Evolutionary conservation across 768 basidiomycete genomes (phyloP).

Genomic region (Kwoniella pini): DNA sequence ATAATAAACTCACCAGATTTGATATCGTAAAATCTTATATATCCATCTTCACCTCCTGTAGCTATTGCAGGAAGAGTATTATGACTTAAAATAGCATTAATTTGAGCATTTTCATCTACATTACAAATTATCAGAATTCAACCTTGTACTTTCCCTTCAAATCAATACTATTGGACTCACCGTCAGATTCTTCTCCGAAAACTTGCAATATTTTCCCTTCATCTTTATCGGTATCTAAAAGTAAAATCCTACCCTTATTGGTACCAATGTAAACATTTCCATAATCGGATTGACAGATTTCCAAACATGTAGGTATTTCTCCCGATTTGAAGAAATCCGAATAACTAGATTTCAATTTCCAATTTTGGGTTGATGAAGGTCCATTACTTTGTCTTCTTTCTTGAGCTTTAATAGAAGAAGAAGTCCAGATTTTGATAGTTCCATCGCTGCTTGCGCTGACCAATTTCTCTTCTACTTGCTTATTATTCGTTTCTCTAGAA

Average conservation of each 20-base stretch:
- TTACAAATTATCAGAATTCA: not conserved
- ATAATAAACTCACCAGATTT: constrained; percentile 64
- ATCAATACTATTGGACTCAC: constrained; percentile 17
- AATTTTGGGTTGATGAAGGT: not conserved
- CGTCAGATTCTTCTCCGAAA: constrained; percentile 60
- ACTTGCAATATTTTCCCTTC: constrained; percentile 53
- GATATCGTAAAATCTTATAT: constrained; percentile 85
- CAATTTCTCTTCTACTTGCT: constrained; percentile 63
- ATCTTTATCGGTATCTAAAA: constrained; percentile 81
- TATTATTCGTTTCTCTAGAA: constrained; percentile 7
- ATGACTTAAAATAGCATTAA: constrained; percentile 60
- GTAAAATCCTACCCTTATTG: constrained; percentile 81
- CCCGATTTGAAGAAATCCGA: constrained; percentile 58
- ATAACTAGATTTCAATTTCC: constrained; percentile 14
- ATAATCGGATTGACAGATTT: constrained; percentile 76
- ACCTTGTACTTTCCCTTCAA: too few relatives aligned
- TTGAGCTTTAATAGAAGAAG: constrained; percentile 59
- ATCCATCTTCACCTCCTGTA: constrained; percentile 90
- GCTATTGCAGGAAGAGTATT: constrained; percentile 85
- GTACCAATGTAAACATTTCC: constrained; percentile 87
- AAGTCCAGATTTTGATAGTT: constrained; percentile 82
- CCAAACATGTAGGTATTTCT: constrained; percentile 75
- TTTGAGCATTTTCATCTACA: constrained; percentile 18
- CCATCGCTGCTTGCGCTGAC: constrained; percentile 92
- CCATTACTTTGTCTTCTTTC: not conserved